These are phyloP conservation scores for Dendrobium chrysotoxum DNA, from an alignment of 106 monocot genomes.

Conservation along the genomic window DNA sequence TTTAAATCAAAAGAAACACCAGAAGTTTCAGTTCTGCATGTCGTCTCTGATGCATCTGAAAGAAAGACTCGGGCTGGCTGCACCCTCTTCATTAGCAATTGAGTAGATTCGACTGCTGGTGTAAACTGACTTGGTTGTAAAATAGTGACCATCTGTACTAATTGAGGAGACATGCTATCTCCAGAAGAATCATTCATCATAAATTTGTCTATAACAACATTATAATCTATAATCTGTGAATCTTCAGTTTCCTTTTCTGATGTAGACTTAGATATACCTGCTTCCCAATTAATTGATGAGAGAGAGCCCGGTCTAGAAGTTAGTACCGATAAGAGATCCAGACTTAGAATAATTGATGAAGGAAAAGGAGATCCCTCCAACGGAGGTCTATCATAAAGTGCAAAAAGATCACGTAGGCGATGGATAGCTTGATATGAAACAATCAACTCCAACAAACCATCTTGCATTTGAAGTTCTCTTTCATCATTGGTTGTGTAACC, in stretches of 20 bases:
- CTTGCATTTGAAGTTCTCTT: slow-evolving; percentile 74
- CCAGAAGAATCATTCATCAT: slow-evolving; percentile 5
- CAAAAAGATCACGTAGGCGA: slow-evolving; percentile 85
- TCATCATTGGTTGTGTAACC: slow-evolving; percentile 63
- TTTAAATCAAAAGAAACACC: slow-evolving; percentile 15
- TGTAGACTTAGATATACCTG: slow-evolving; percentile 31
- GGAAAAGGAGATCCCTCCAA: slow-evolving; percentile 94
- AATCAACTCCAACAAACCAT: slow-evolving; percentile 74
- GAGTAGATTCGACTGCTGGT: slow-evolving; percentile 10
- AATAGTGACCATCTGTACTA: background rate
- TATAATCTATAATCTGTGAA: slow-evolving; percentile 17
- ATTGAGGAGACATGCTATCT: slow-evolving; percentile 4
- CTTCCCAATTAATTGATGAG: slow-evolving; percentile 76
- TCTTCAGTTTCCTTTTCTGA: slow-evolving; percentile 13
- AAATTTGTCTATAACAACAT: slow-evolving; percentile 8
- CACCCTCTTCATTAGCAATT: slow-evolving; percentile 3
- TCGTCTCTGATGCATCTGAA: slow-evolving; percentile 9
- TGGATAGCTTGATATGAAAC: slow-evolving; percentile 90
- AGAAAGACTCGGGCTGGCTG: background rate
- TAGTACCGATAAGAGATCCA: slow-evolving; percentile 74
- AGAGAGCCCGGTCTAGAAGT: slow-evolving; percentile 56
- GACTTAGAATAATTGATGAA: slow-evolving; percentile 77
- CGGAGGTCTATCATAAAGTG: slow-evolving; percentile 91
- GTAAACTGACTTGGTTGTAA: background rate
- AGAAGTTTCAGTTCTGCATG: slow-evolving; percentile 15